phyloP scores from a whole-genome alignment of 169 alveolate species.

The Plasmodium malariae region DNA sequence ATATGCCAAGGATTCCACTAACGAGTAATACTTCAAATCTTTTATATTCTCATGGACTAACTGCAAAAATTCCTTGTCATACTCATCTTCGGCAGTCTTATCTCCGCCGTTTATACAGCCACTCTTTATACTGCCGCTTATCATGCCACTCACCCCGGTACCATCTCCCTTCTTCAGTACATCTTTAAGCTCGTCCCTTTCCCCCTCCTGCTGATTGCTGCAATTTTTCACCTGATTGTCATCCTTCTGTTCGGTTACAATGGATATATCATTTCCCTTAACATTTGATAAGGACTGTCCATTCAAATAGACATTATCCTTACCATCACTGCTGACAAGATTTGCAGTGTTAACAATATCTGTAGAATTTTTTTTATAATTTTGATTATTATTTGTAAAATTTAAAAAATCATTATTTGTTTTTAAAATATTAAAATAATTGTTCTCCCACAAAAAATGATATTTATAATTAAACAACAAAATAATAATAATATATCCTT shows the following conservation, averaged over 20 bases:
- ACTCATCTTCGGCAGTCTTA: conserved; percentile 8
- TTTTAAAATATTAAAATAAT: conserved; percentile 62
- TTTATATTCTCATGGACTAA: conserved; percentile 51
- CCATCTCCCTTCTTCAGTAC: not conserved
- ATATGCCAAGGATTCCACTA: conserved; percentile 76
- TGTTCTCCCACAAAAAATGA: conserved; percentile 68
- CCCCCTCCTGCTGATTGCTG: no score
- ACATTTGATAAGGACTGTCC: no score
- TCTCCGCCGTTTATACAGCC: not conserved
- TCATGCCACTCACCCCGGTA: not conserved
- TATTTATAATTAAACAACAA: conserved; percentile 79
- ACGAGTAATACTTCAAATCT: conserved; percentile 58
- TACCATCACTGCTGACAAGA: no score
- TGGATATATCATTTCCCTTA: no score
- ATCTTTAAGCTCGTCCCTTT: no score
- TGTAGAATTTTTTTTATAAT: not conserved
- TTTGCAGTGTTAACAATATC: not conserved
- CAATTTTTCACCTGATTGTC: no score
- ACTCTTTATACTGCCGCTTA: not conserved
- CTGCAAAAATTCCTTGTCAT: conserved; percentile 42
- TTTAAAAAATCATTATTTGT: conserved; percentile 68
- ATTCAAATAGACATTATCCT: no score
- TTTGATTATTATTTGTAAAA: not conserved
- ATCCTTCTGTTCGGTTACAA: no score
- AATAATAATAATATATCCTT: conserved; percentile 80